A percentile compares a stretch with the other conserved stretches of the same genome.
phyloP scores from a whole-genome alignment of 139 green algal genomes.

The Chlorella sp. region DNA sequence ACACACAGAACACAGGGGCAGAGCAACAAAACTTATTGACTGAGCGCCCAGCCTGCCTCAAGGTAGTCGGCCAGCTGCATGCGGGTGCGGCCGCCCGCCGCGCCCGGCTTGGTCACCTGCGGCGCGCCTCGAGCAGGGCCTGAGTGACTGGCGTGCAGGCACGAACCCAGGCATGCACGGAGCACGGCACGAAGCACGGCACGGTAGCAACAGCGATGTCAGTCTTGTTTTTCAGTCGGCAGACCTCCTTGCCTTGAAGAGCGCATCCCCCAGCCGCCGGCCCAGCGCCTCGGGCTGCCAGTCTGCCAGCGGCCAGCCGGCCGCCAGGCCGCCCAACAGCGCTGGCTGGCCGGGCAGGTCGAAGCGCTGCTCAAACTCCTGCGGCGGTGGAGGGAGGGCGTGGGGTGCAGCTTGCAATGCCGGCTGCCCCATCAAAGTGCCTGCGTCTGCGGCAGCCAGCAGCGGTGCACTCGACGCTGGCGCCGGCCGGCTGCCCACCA shows the following conservation, averaged over 20 bases:
- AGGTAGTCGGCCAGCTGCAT: conserved; percentile 31
- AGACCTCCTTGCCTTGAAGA: conserved; percentile 19
- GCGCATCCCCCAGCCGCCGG: neutral
- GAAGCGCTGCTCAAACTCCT: conserved; percentile 70
- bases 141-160: neutral
- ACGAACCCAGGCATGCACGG: neutral
- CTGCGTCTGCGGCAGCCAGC: neutral
- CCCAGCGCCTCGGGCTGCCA: conserved; percentile 6
- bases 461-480: neutral
- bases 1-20: no score
- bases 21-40: no score
- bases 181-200: neutral
- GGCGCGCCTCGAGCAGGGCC: no score
- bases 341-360: conserved; percentile 68
- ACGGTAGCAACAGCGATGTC: neutral
- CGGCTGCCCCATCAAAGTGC: no score
- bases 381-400: conserved; percentile 48
- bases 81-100: neutral
- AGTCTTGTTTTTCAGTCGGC: neutral
- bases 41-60: no score
- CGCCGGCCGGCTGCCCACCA: neutral
- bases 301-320: neutral
- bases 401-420: neutral
- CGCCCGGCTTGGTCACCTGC: neutral
- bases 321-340: conserved; percentile 59